A percentile compares a stretch with the other conserved stretches of the same genome.
Evolutionary conservation across 1,139 yeast species (phyloP).

Genomic region (Pichia sp.): DNA sequence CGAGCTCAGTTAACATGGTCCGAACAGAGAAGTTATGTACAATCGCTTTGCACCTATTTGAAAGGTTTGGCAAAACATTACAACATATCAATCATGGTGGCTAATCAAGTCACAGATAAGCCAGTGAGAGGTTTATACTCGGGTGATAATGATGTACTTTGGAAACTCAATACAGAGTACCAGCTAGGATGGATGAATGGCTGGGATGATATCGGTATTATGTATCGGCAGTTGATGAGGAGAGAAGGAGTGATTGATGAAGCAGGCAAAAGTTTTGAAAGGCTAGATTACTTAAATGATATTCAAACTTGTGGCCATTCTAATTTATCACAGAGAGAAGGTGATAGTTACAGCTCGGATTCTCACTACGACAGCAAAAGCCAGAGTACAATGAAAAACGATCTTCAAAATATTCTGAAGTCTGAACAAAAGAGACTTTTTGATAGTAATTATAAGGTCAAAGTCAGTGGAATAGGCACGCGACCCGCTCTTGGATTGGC

Average conservation of each 20-base stretch:
- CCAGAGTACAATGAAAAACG: not conserved
- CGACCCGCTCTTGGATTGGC: conserved; percentile 32
- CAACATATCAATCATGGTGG: conserved; percentile 60
- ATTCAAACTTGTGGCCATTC: not conserved
- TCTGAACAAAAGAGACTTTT: conserved; percentile 27
- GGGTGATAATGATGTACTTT: conserved; percentile 32
- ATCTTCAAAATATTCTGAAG: conserved; percentile 22
- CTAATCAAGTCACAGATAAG: conserved; percentile 78
- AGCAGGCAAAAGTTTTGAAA: conserved; percentile 22
- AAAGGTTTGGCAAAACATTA: conserved; percentile 45
- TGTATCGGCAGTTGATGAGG: conserved; percentile 28
- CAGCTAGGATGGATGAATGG: conserved; percentile 75
- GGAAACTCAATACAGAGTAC: conserved; percentile 52
- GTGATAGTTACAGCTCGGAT: not conserved
- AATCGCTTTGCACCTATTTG: conserved; percentile 46
- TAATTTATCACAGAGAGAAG: not conserved
- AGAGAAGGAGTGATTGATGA: conserved; percentile 19
- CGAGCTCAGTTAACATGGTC: conserved; percentile 55
- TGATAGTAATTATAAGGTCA: conserved; percentile 26
- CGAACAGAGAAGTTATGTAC: conserved; percentile 42
- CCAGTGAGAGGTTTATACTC: conserved; percentile 32
- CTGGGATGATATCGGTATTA: conserved; percentile 49
- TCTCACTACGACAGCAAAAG: not conserved
- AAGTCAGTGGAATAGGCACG: conserved; percentile 29
- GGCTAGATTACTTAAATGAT: conserved; percentile 26